Conservation (phyloP, 805 yeast genomes). For the Lipomyces sp. region DNA sequence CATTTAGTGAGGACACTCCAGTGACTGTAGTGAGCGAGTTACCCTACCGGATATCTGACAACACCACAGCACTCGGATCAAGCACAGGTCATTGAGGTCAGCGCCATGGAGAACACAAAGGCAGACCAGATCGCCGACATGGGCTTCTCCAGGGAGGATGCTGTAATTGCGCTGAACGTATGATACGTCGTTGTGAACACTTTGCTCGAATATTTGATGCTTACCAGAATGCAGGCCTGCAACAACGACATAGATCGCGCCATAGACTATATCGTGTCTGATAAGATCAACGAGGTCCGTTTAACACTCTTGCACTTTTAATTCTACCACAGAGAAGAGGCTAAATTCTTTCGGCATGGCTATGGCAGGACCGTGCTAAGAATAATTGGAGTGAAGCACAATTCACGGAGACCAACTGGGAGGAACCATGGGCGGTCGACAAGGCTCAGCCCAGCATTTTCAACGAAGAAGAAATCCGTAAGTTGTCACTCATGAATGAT, state of each 20-base stretch:
- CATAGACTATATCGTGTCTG: constrained; percentile 34
- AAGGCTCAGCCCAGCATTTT: background rate
- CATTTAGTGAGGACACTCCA: too few species aligned
- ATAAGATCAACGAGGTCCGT: constrained; percentile 18
- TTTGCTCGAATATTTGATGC: too few species aligned
- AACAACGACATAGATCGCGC: constrained; percentile 33
- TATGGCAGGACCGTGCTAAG: constrained; percentile 6
- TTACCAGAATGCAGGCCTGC: constrained; percentile 26
- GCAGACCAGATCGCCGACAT: constrained; percentile 33
- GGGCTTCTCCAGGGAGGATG: constrained; percentile 36
- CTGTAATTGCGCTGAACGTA: constrained; percentile 33
- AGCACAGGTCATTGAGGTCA: too few species aligned
- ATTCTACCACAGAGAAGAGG: background rate
- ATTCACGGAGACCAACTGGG: constrained; percentile 10
- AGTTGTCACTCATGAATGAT: background rate
- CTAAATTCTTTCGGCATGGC: background rate
- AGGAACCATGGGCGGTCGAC: background rate
- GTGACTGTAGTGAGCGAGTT: too few species aligned
- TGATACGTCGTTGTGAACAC: too few species aligned
- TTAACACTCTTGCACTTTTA: background rate
- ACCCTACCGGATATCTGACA: too few species aligned
- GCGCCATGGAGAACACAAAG: constrained; percentile 11
- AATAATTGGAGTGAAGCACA: constrained; percentile 13
- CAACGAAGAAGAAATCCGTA: constrained; percentile 12
- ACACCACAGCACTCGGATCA: too few species aligned